These are phyloP conservation scores for Arachnopeziza araneosa DNA, from an alignment of 2,329 filamentous ascomycete genomes.

Conservation along the genomic window DNA sequence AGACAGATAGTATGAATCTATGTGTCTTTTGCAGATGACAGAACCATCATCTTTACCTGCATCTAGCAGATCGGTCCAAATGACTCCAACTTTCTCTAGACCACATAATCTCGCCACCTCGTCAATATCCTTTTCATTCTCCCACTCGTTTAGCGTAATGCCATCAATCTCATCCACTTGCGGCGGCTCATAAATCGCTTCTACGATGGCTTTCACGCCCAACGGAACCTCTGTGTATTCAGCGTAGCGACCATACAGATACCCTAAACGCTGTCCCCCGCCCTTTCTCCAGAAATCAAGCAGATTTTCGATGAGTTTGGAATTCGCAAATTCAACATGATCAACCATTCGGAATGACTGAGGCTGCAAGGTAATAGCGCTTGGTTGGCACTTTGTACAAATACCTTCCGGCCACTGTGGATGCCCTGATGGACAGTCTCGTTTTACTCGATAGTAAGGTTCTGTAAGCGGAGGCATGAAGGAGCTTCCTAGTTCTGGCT, in stretches of 20 bases:
- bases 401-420: slow-evolving; percentile 93
- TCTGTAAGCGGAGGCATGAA: slow-evolving; percentile 95
- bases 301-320: slow-evolving; percentile 79
- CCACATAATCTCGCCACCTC: slow-evolving; percentile 77
- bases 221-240: slow-evolving; percentile 91
- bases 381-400: slow-evolving; percentile 96
- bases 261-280: slow-evolving; percentile 78
- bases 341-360: slow-evolving; percentile 96
- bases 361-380: slow-evolving; percentile 89
- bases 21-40: slow-evolving; percentile 91
- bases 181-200: slow-evolving; percentile 95
- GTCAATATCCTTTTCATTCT: slow-evolving; percentile 76
- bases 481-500: slow-evolving; percentile 85
- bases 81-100: slow-evolving; percentile 81
- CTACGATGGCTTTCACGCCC: slow-evolving; percentile 90
- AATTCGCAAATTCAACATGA: slow-evolving; percentile 90
- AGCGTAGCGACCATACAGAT: slow-evolving; percentile 83
- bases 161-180: slow-evolving; percentile 87
- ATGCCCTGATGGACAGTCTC: slow-evolving; percentile 88
- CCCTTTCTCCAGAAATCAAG: slow-evolving; percentile 88
- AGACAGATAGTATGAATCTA: slow-evolving; percentile 85
- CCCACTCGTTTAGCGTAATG: slow-evolving; percentile 78
- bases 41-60: slow-evolving; percentile 75
- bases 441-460: slow-evolving; percentile 84
- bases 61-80: slow-evolving; percentile 89